Evolutionary conservation across 2,329 filamentous ascomycete genomes (phyloP).

Genomic region (Pseudohalonectria lignicola): DNA sequence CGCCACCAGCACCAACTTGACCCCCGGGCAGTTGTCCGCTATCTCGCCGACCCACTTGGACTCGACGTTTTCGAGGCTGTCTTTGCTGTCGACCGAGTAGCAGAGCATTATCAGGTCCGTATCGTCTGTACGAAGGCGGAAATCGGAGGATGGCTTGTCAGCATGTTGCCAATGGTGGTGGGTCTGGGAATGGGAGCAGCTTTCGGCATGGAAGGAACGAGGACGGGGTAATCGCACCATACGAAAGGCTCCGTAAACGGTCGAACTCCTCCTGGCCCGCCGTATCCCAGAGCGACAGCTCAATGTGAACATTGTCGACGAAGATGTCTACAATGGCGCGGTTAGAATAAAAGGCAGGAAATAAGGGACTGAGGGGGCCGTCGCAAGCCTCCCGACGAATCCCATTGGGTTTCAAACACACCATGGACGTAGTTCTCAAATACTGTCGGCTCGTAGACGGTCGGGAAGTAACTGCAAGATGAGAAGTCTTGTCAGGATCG

Average conservation of each 20-base stretch:
- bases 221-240: constrained; percentile 41
- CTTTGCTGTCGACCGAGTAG: constrained; percentile 92
- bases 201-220: background rate
- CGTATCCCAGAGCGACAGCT: constrained; percentile 96
- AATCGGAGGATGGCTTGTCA: no score
- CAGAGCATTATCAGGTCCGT: constrained; percentile 98
- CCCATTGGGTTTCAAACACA: constrained; percentile 28
- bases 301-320: constrained; percentile 93
- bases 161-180: background rate
- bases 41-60: constrained; percentile 99
- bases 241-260: constrained; percentile 85
- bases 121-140: constrained; percentile 50
- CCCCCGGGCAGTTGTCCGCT: constrained; percentile 90
- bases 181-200: no score
- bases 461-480: constrained; percentile 73
- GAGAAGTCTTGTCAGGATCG: constrained; percentile 3
- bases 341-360: constrained; percentile 1
- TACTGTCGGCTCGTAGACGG: constrained; percentile 95
- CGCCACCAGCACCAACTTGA: constrained; percentile 89
- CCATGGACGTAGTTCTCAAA: constrained; percentile 99
- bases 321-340: constrained; percentile 64
- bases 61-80: constrained; percentile 96
- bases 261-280: constrained; percentile 99
- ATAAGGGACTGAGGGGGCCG: background rate
- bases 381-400: background rate